Conservation (phyloP, 805 yeast species). For the Candida arabinofermentans region DNA sequence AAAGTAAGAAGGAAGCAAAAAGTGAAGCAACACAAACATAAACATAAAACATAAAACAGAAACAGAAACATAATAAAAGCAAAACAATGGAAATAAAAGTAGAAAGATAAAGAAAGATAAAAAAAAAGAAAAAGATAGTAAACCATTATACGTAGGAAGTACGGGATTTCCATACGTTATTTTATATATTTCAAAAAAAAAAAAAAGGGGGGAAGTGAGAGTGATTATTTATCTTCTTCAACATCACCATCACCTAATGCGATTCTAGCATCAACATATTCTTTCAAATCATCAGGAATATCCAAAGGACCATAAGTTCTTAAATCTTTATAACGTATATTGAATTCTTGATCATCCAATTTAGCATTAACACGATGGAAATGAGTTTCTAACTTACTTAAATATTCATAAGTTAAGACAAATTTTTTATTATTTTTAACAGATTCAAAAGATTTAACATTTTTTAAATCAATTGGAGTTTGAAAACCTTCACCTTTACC, state of each 20-base stretch:
- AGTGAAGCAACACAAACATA: too few relatives aligned
- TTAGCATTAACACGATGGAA: conserved; percentile 36
- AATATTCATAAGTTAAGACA: conserved; percentile 52
- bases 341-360: conserved; percentile 23
- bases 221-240: conserved; percentile 1
- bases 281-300: conserved; percentile 38
- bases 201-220: not conserved
- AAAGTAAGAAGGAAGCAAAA: too few relatives aligned
- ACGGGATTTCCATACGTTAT: too few relatives aligned
- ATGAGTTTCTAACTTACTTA: conserved; percentile 45
- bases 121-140: not conserved
- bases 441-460: conserved; percentile 18
- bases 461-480: conserved; percentile 31
- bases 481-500: conserved; percentile 82
- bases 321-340: conserved; percentile 49
- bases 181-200: not conserved
- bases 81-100: not conserved
- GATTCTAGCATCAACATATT: conserved; percentile 39
- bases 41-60: too few relatives aligned
- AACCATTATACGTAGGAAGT: too few relatives aligned
- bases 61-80: not conserved
- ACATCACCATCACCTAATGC: conserved; percentile 27
- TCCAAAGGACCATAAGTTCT: conserved; percentile 64
- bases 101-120: not conserved
- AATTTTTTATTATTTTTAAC: too few relatives aligned